Evolutionary conservation across 495 filamentous ascomycete genomes (phyloP).

Genomic region (Podospora tetraspora): DNA sequence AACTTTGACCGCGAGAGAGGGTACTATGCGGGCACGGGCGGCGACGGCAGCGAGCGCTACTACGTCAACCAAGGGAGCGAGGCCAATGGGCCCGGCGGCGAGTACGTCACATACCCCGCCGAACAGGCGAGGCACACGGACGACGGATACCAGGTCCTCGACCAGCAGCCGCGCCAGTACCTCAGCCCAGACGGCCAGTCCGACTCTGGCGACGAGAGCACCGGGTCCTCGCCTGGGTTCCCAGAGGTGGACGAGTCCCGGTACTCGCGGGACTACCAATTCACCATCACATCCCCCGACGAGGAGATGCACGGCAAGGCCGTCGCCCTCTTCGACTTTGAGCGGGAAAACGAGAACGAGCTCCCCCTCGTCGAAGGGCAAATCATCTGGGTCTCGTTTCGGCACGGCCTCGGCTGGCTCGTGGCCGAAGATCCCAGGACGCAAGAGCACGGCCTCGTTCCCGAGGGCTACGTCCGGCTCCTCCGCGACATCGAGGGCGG

Average conservation of each 20-base stretch:
- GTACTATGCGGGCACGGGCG: conserved; percentile 59
- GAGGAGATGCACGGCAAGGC: conserved; percentile 98
- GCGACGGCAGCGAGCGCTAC: conserved; percentile 72
- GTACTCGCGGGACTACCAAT: conserved; percentile 85
- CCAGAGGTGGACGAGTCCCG: conserved; percentile 55
- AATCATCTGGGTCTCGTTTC: conserved; percentile 91
- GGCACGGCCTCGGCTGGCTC: conserved; percentile 94
- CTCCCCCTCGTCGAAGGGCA: conserved; percentile 89
- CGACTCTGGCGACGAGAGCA: conserved; percentile 56
- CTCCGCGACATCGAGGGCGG: conserved; percentile 82
- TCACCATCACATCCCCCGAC: conserved; percentile 90
- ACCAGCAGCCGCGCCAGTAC: conserved; percentile 51
- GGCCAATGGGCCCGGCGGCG: conserved; percentile 68
- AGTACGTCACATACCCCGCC: conserved; percentile 73
- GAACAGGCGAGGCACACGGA: conserved; percentile 54
- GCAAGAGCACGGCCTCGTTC: conserved; percentile 76
- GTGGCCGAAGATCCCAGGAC: conserved; percentile 96
- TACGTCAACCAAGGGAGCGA: conserved; percentile 68
- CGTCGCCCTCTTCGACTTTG: conserved; percentile 91
- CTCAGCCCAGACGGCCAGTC: conserved; percentile 44
- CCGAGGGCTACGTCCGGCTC: conserved; percentile 93
- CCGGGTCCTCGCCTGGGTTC: conserved; percentile 47
- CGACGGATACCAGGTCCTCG: conserved; percentile 35
- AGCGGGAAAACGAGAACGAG: conserved; percentile 93
- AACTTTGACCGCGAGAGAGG: conserved; percentile 52